Base-by-base conservation (phyloP, 345 rosid genomes). In the Cardiospermum halicacabum region DNA sequence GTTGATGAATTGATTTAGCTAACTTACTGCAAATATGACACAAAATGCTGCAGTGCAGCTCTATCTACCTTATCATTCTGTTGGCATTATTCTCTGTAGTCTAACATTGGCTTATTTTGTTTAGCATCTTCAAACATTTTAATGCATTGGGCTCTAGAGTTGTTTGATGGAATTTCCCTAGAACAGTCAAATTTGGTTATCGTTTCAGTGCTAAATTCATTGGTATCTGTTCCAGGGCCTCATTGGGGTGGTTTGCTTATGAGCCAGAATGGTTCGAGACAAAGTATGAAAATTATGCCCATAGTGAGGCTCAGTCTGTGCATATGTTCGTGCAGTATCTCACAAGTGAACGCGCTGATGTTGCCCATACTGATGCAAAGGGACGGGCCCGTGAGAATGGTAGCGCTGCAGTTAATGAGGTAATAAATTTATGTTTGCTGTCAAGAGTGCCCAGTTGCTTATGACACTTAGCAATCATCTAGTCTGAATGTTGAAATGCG, bases 181-280 rank as follows among this genome's bases (percentile, higher is more conserved):
- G 42, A 66, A 43, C 58, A 43, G 37, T 42, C 28, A 45, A n/a
- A 49, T 42, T 28, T 30, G 21, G 16, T 11, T 39, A 1, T 16
- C 12, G 37, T 26, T 64, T 53, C 18, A 40, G 19, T 65, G 4
- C 43, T 56, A 22, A 11, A n/a, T 11, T 30, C 11, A 58, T 73
- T 64, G 67, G 32, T 74, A 62, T 62, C 37, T 80, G 56, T 70
- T 78, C 49, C 82, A 95, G 99, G 89, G 84, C 89, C 66, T 83
- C 93, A 66, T 77, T 95, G 82, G 93, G 96, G 69, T 95, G 99
- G 97, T 91, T 95, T 91, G 91, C 97, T 74, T 81, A 74, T 84
- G 96, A 87, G 80, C 96, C 96, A 31, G 96, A 87, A 76, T 95
- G 95, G 96, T 84, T 56, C 60, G 96, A 94, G 64, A 79, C 75